These are phyloP conservation scores for Vicia villosa DNA, from an alignment of 306 rosid species.

Conservation along the genomic window DNA sequence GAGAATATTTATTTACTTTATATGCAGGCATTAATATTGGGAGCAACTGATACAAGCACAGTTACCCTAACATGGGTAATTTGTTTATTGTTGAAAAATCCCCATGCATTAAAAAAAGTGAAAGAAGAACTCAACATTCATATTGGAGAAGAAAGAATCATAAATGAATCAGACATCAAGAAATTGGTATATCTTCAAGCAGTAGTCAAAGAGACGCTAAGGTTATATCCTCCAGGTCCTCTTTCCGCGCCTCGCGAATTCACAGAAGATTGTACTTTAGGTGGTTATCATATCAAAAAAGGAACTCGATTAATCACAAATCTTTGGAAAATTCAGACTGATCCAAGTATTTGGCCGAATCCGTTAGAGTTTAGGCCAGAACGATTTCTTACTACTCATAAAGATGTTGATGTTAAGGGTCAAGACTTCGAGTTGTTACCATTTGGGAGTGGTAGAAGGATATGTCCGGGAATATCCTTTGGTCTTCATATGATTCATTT, in stretches of 20 bases:
- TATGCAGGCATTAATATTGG: constrained; percentile 14
- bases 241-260: constrained; percentile 26
- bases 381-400: constrained; percentile 27
- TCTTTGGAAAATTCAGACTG: constrained; percentile 20
- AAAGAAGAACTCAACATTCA: constrained; percentile 11
- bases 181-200: constrained; percentile 31
- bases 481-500: constrained; percentile 17
- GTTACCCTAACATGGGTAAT: constrained; percentile 30
- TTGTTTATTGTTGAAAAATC: constrained; percentile 20
- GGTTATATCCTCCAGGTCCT: constrained; percentile 14
- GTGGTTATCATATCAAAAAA: constrained; percentile 12
- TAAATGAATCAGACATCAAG: constrained; percentile 4
- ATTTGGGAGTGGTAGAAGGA: constrained; percentile 35
- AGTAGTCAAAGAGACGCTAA: constrained; percentile 27
- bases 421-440: constrained; percentile 29
- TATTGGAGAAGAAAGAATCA: constrained; percentile 5
- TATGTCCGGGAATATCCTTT: constrained; percentile 33
- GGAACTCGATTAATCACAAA: constrained; percentile 27
- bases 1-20: not conserved
- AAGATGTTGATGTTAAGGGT: constrained; percentile 30
- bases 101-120: not conserved
- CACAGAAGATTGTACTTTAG: constrained; percentile 3
- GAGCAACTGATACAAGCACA: constrained; percentile 25
- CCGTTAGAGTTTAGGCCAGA: constrained; percentile 4
- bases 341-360: constrained; percentile 12